Conservation (phyloP, 179 eudicot species). For the Spinacia oleracea region DNA sequence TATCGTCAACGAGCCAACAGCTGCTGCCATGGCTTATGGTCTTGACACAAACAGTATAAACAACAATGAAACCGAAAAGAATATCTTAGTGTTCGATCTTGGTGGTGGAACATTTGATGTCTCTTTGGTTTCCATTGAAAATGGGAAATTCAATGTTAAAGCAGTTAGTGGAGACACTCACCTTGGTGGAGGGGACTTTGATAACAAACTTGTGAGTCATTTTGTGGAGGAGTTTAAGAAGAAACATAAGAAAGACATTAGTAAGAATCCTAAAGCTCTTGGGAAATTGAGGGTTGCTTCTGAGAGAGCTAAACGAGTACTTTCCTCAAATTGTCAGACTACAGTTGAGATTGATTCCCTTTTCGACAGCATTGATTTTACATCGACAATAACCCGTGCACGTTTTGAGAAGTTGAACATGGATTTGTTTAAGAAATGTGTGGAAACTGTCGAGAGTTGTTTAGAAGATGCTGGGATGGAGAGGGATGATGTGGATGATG, state of each 20-base stretch:
- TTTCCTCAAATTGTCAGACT: neutral
- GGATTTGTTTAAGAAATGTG: slow-evolving; percentile 15
- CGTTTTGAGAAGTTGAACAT: slow-evolving; percentile 11
- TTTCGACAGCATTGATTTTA: slow-evolving; percentile 7
- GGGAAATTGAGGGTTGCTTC: neutral
- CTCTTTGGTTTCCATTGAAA: neutral
- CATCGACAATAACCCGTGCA: neutral
- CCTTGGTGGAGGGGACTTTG: slow-evolving; percentile 11
- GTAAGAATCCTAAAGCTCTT: neutral
- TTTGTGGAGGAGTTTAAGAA: neutral
- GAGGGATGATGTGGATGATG: slow-evolving; percentile 2
- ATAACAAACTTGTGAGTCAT: neutral
- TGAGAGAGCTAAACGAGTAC: slow-evolving; percentile 1
- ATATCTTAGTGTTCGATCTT: slow-evolving; percentile 12
- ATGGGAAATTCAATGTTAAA: neutral
- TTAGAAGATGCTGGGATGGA: slow-evolving; percentile 14
- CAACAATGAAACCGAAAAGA: neutral
- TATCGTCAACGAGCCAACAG: too few species aligned
- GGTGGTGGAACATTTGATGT: slow-evolving; percentile 12
- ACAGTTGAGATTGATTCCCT: neutral
- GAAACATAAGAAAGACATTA: neutral
- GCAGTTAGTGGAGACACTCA: slow-evolving; percentile 9
- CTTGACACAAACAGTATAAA: too few species aligned
- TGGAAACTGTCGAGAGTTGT: neutral
- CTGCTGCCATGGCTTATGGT: too few species aligned